Percentiles rank a stretch among this genome's conserved stretches.
Conservation (phyloP, 2,329 filamentous ascomycete genomes). For the Lasiodiplodia citricola region DNA sequence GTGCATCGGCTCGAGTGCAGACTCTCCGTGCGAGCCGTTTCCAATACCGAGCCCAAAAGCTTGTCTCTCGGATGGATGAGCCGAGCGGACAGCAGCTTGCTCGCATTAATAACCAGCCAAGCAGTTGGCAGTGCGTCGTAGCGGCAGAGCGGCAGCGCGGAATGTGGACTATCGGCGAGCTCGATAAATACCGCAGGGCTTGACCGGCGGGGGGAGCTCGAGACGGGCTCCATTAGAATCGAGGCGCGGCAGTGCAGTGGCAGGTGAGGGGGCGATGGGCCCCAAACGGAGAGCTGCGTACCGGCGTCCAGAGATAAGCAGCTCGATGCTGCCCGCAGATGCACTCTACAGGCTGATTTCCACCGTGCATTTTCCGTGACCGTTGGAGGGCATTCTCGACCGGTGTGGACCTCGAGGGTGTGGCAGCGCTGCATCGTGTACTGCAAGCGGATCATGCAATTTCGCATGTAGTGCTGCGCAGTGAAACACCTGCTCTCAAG, state of each 20-base stretch:
- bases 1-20: neutral
- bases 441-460: neutral
- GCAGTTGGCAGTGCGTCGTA: neutral
- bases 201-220: neutral
- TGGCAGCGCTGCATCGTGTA: neutral
- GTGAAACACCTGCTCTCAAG: neutral
- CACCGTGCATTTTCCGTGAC: neutral
- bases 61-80: neutral
- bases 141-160: constrained; percentile 12
- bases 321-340: neutral
- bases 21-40: constrained; percentile 12
- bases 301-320: constrained; percentile 3
- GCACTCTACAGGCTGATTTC: neutral
- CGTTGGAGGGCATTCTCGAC: neutral
- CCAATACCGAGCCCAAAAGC: constrained; percentile 8
- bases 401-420: too few species aligned
- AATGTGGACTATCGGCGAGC: constrained; percentile 1
- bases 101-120: neutral
- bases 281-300: neutral
- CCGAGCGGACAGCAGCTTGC: neutral
- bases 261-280: neutral
- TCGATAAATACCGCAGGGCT: constrained; percentile 6
- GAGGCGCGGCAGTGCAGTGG: neutral
- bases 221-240: neutral
- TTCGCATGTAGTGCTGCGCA: neutral